Evolutionary conservation across 495 filamentous ascomycete species (phyloP).

Genomic region (Podospora pseudocomata): DNA sequence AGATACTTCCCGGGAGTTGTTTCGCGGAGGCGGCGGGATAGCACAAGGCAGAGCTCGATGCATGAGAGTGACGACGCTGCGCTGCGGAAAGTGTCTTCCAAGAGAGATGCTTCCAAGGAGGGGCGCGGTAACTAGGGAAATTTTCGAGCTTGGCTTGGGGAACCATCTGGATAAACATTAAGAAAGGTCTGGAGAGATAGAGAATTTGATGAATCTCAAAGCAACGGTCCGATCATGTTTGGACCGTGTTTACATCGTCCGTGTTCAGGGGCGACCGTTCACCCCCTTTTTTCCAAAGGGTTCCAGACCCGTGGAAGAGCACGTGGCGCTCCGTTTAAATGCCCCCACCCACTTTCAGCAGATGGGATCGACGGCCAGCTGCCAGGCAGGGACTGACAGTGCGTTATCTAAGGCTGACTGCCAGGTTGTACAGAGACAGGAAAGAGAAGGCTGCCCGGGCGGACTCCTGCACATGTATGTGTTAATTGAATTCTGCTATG

Average conservation of each 20-base stretch:
- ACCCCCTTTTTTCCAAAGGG: neutral
- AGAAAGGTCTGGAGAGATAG: neutral
- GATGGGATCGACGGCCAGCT: neutral
- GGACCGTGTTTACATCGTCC: neutral
- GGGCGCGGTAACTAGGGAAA: neutral
- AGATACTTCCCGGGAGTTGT: constrained; percentile 71
- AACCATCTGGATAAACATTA: neutral
- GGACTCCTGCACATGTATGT: neutral
- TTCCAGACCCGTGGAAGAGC: neutral
- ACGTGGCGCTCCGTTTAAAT: neutral
- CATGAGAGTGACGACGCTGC: constrained; percentile 35
- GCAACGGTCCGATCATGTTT: neutral
- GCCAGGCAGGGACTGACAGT: neutral
- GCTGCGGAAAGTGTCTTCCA: neutral
- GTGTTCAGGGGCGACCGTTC: neutral
- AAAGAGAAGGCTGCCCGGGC: neutral
- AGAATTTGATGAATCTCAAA: neutral
- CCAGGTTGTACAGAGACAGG: neutral
- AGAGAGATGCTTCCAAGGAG: constrained; percentile 6
- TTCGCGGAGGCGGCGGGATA: constrained; percentile 54
- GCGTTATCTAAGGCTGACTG: neutral
- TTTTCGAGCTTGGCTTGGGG: neutral
- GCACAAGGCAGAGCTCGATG: constrained; percentile 38
- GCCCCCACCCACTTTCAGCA: neutral
- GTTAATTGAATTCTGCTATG: neutral